Evolutionary conservation across 1,284 basidiomycete genomes (phyloP), one percentile per base, ranked within the genome.

Genomic region (Fomitopsis pinicola): DNA sequence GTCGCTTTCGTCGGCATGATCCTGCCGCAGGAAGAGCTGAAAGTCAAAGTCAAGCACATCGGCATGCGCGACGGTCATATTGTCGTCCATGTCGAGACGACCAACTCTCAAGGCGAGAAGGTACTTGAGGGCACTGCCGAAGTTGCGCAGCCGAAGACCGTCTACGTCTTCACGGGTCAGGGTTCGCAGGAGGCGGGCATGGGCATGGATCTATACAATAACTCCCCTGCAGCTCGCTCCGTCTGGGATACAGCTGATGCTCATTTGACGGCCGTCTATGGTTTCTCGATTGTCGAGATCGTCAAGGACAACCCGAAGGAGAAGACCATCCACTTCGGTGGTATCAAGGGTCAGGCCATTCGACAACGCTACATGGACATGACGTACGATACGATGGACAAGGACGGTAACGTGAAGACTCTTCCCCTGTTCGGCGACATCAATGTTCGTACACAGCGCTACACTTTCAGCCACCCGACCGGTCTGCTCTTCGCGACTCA

Each of bases 291-390:
- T 75, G 83, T 98, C 72, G 95, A 99, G 73, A 98, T 99, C 70
- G 95, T 98, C 76, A 96, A 96, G 79, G 92, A 95, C 75, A 97
- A 97, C 75, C 95, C 95, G 44, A 97, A 95, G 82, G 88, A 93
- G 75, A 95, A 98, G 82, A 98, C 95, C 0, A 91, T 99, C 68
- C 97, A 99, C 78, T 99, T 99, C 69, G 97, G 97, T 82, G 97
- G 97, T 76, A 92, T 98, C 78, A 98, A 97, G 77, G 97, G 97
- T 50, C 95, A 98, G 74, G 95, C 91, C 5, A 98, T 98, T 68
- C 93, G 97, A 57, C 92, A 97, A 73, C 90, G 97, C 45, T 99
- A 98, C 81, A 98, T 98, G 95, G 94, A 96, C 69, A 97, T 99
- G 91, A 91, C 92, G 10, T 98, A 98, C 80, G 96, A 98, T 73